phyloP scores from a whole-genome alignment of 139 green algal genomes.

The Haematococcus lacustris region DNA sequence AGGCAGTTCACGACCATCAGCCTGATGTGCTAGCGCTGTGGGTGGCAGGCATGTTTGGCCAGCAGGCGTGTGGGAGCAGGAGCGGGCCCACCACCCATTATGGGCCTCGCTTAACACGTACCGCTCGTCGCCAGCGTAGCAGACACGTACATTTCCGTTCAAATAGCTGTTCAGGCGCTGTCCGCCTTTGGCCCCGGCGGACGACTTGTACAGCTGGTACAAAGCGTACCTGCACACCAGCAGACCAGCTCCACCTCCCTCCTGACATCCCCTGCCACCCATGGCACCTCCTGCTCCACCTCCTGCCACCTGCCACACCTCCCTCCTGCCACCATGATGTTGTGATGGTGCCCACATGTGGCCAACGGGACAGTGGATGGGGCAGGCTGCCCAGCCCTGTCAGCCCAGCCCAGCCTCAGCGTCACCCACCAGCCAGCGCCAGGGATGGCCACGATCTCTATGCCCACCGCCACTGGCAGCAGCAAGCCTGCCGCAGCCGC shows the following conservation, averaged over 20 bases:
- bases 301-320: not conserved
- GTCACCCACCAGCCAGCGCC: slow-evolving; percentile 29
- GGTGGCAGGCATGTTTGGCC: too few species aligned
- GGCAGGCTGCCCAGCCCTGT: not conserved
- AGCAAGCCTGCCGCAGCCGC: slow-evolving; percentile 25
- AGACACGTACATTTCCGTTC: slow-evolving; percentile 19
- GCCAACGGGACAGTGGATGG: not conserved
- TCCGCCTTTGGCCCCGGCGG: slow-evolving; percentile 13
- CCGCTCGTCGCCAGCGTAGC: slow-evolving; percentile 13
- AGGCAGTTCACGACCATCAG: too few species aligned
- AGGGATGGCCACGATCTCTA: slow-evolving; percentile 25
- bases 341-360: not conserved
- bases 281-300: not conserved
- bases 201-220: slow-evolving; percentile 37
- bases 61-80: too few species aligned
- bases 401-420: not conserved
- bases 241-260: too few species aligned
- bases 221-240: slow-evolving; percentile 7
- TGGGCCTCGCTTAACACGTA: not conserved
- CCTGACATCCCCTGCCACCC: not conserved
- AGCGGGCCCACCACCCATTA: too few species aligned
- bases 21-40: too few species aligned
- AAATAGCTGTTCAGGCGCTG: slow-evolving; percentile 31
- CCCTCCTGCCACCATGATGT: not conserved
- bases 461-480: slow-evolving; percentile 32